Percentiles rank a stretch among this genome's conserved stretches.
Conservation (phyloP, 2,329 filamentous ascomycete genomes). For the Phaeoacremonium minimum region DNA sequence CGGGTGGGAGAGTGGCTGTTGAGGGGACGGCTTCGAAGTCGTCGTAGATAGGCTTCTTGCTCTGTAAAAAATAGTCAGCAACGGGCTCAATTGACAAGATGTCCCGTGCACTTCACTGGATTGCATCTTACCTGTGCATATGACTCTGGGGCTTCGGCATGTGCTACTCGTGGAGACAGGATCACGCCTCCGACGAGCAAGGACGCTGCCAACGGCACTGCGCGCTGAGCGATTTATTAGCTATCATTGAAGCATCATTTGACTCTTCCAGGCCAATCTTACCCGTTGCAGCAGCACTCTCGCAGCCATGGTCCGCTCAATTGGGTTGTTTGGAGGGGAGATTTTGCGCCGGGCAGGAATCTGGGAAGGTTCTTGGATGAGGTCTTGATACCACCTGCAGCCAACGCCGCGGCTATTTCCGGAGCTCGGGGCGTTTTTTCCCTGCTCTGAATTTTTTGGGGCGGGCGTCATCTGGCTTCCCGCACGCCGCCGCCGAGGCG, state of each 20-base stretch:
- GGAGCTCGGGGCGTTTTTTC: constrained; percentile 10
- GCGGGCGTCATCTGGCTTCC: no score
- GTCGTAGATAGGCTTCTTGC: constrained; percentile 78
- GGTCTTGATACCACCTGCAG: constrained; percentile 3
- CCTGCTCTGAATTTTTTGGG: constrained; percentile 5
- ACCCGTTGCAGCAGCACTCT: constrained; percentile 57
- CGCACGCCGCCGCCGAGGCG: no score
- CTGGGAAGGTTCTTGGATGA: constrained; percentile 2
- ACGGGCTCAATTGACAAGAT: constrained; percentile 12
- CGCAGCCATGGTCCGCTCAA: constrained; percentile 54
- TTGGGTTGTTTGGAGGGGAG: constrained; percentile 25
- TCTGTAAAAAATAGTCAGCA: constrained; percentile 19
- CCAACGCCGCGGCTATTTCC: constrained; percentile 18
- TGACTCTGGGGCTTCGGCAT: constrained; percentile 44
- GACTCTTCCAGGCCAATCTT: constrained; percentile 14
- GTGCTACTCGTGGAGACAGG: constrained; percentile 40
- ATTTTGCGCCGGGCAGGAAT: background rate
- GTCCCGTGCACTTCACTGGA: constrained; percentile 6
- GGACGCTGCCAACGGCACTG: constrained; percentile 50
- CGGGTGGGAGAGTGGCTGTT: constrained; percentile 16
- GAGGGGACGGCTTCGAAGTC: constrained; percentile 43
- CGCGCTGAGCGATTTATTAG: constrained; percentile 37
- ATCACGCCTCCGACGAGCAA: constrained; percentile 43
- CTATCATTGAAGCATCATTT: constrained; percentile 10
- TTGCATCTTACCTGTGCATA: constrained; percentile 1